Base-by-base conservation (phyloP, 1,284 basidiomycete genomes). In the Ceratobasidium sp. region DNA sequence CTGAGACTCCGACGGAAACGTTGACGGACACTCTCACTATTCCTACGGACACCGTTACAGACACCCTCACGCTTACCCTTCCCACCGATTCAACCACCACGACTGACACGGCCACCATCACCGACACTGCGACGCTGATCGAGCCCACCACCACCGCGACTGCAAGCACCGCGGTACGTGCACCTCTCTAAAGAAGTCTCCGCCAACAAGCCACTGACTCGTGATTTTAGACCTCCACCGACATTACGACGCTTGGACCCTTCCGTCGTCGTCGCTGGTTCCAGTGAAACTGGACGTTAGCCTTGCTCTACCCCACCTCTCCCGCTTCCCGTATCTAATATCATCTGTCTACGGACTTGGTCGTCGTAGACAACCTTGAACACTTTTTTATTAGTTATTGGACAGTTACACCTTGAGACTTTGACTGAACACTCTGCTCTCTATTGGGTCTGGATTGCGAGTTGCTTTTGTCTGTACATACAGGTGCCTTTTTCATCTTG, bases 301-400 rank as follows among this genome's bases (percentile, higher is more conserved):
- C 29, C 50, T 12, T 12, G 6, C 15, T 32, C 29, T 12, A 4
- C 22, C 50, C 29, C 29, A 13, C 50, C 22, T 12, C 50, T 53
- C 22, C 50, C 8, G 17, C 13, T 13, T 20, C 50, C 4, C 8
- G 10, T 25, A n/a, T 25, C 6, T 49, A 49, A 49, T 20, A 7
- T 7, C 50, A 31, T 53, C 12, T 42, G 52, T 8, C 2, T 47
- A 22, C 31, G 60, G 60, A 64, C 60, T 52, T 47, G 47, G 20
- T 38, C 40, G 49, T 64, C 35, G 32, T 47, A 64, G 57, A 49
- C 57, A 42, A 31, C 49, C 57, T 22, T 49, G 57, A 40, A 64
- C 60, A 64, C 2, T 64, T 50, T 64, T 64, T 50, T 47, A 32
- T 64, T 50, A 29, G 38, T 38, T 38, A 25, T 29, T 60, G 57